A percentile compares a stretch with the other conserved stretches of the same genome.
Conservation (phyloP, 371 early-diverging fungal genomes). For the Choanephora cucurbitarum region DNA sequence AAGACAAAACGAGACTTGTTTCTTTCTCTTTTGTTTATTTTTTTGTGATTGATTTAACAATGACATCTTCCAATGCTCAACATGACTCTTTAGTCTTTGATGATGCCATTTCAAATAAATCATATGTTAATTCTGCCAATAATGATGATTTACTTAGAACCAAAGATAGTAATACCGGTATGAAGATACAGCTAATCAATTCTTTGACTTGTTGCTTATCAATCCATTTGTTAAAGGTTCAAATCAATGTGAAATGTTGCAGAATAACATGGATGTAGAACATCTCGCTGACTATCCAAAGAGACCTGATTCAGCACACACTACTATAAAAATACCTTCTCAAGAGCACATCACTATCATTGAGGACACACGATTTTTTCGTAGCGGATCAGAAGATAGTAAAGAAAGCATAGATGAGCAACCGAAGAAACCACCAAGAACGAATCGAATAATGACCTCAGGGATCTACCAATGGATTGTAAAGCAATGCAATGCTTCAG, state of each 20-base stretch:
- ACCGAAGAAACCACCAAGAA: constrained; percentile 1
- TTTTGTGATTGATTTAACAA: constrained; percentile 4
- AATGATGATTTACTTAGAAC: background rate
- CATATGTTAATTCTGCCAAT: background rate
- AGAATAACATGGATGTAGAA: background rate
- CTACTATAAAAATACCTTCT: constrained; percentile 8
- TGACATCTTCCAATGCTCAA: background rate
- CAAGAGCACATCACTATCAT: constrained; percentile 26
- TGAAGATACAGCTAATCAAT: too few species aligned
- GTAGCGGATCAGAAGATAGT: background rate
- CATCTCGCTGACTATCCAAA: too few species aligned
- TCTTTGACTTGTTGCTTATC: too few species aligned
- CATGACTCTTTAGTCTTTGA: constrained; percentile 1
- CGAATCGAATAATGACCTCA: constrained; percentile 4
- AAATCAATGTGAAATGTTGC: background rate
- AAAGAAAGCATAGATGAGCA: background rate
- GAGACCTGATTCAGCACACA: background rate
- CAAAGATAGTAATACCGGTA: too few species aligned
- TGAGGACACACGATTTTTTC: constrained; percentile 12
- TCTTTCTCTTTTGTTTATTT: background rate
- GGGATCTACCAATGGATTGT: constrained; percentile 15
- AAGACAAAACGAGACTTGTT: background rate
- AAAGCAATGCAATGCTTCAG: constrained; percentile 9
- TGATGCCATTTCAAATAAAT: background rate
- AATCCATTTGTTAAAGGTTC: background rate